A percentile compares a stretch with the other conserved stretches of the same genome.
phyloP scores from a whole-genome alignment of 257 asterid genomes.

The Solanum virginianum region DNA sequence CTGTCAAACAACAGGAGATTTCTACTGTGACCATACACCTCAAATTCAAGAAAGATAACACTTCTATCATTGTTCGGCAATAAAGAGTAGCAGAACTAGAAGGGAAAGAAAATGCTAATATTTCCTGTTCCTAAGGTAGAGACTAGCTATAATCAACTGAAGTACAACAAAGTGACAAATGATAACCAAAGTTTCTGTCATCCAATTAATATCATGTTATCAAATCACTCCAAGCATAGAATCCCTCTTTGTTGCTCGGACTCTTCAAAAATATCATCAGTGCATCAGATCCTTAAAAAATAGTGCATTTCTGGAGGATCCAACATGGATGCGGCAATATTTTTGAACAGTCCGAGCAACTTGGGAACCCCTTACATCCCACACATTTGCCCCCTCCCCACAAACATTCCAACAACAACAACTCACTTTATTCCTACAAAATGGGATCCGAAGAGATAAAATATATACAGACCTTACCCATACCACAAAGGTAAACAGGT shows the following conservation, averaged over 20 bases:
- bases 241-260: no score
- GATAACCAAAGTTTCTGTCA: neutral
- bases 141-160: neutral
- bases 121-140: neutral
- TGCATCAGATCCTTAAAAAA: no score
- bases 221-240: neutral
- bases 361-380: neutral
- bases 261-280: no score
- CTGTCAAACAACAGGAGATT: constrained; percentile 12
- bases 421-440: neutral
- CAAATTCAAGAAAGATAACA: neutral
- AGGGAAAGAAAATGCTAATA: neutral
- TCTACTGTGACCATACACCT: neutral
- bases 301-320: no score
- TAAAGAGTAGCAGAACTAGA: neutral
- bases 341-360: no score
- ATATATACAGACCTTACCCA: neutral
- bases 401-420: neutral
- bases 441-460: neutral
- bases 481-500: neutral
- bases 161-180: neutral
- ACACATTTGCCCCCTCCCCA: neutral
- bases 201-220: neutral
- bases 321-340: no score
- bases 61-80: neutral